phyloP scores from a whole-genome alignment of 805 yeast species.

The Candida xyloterini region DNA sequence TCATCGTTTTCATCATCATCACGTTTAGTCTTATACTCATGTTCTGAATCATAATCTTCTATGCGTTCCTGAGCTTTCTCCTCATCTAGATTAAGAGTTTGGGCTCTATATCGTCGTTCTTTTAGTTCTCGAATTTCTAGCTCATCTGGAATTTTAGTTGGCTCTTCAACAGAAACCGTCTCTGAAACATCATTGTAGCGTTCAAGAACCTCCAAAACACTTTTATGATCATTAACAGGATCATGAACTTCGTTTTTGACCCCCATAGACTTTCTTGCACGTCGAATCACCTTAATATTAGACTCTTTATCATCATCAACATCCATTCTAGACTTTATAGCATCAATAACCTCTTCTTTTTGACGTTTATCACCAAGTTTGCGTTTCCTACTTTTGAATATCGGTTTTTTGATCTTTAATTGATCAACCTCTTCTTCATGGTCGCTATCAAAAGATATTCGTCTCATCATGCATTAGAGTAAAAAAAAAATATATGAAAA shows the following conservation, averaged over 20 bases:
- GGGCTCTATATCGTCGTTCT: constrained; percentile 21
- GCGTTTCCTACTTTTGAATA: constrained; percentile 6
- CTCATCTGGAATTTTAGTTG: constrained; percentile 18
- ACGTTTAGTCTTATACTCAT: constrained; percentile 11
- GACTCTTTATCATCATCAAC: constrained; percentile 4
- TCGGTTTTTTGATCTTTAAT: neutral
- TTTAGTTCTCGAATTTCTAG: constrained; percentile 20
- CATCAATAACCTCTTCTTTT: neutral
- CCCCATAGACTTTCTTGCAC: constrained; percentile 1
- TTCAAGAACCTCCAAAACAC: constrained; percentile 4
- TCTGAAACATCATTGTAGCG: constrained; percentile 2
- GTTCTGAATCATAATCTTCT: constrained; percentile 23
- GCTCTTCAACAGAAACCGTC: constrained; percentile 1
- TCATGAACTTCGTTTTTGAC: neutral
- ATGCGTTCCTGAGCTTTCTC: constrained; percentile 17
- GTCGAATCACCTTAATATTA: constrained; percentile 3
- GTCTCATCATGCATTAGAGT: constrained; percentile 6
- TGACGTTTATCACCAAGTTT: constrained; percentile 5
- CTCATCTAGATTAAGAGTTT: constrained; percentile 12
- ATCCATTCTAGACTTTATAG: neutral
- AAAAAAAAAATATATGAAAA: constrained; percentile 3
- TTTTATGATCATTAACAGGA: neutral
- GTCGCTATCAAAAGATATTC: constrained; percentile 7
- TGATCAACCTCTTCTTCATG: neutral
- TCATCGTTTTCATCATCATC: constrained; percentile 10